A percentile compares a stretch with the other conserved stretches of the same genome.
Evolutionary conservation across 1,139 yeast species (phyloP).

Genomic region (Lipomyces yarrowii): DNA sequence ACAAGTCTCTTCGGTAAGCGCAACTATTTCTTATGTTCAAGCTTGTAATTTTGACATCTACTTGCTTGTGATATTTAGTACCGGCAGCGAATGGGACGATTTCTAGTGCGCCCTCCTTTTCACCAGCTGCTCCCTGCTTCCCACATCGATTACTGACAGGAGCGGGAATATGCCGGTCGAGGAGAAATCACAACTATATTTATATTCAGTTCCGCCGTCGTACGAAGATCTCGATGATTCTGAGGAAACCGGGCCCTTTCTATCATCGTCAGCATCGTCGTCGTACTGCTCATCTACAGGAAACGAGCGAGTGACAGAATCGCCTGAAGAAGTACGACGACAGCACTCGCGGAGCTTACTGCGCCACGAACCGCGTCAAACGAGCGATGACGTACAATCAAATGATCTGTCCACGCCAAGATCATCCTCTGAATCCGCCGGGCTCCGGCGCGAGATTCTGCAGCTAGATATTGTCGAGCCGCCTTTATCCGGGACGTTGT

Average conservation of each 20-base stretch:
- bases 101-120: not conserved
- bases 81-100: not conserved
- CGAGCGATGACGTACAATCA: constrained; percentile 21
- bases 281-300: constrained; percentile 11
- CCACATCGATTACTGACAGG: not conserved
- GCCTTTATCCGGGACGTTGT: constrained; percentile 27
- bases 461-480: constrained; percentile 50
- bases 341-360: constrained; percentile 20
- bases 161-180: constrained; percentile 17
- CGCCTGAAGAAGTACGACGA: constrained; percentile 31
- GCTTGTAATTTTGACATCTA: not conserved
- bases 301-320: constrained; percentile 7
- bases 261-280: constrained; percentile 21
- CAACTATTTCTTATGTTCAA: no score
- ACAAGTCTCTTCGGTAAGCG: no score
- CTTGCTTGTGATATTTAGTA: not conserved
- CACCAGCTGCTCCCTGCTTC: not conserved
- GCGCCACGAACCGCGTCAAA: constrained; percentile 13
- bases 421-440: constrained; percentile 22
- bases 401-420: constrained; percentile 26
- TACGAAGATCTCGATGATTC: constrained; percentile 33
- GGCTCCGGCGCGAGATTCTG: constrained; percentile 41
- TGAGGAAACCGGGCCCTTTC: constrained; percentile 18
- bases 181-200: constrained; percentile 24
- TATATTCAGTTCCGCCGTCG: constrained; percentile 35